Base-by-base conservation (phyloP, 1,284 basidiomycete species). In the Inonotus obliquus region DNA sequence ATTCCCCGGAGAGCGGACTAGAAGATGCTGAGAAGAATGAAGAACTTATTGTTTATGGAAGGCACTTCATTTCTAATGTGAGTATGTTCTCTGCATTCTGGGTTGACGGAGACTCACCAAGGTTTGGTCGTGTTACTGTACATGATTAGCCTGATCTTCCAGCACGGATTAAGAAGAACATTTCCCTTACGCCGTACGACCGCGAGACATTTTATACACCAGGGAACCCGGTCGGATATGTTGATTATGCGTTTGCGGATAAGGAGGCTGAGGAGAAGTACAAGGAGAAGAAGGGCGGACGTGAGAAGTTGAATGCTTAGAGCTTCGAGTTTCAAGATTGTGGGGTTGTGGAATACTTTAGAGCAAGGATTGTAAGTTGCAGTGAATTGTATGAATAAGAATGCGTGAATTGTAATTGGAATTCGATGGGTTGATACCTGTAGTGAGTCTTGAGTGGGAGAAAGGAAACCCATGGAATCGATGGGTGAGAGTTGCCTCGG, bases 61-160 rank as follows among this genome's bases (percentile, higher is more conserved):
- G 81, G 29, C 69, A 68, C 58, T 86, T 79, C 65, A 80, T 83
- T 64, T 70, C 77, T 4, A 81, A 80, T 63, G 77, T 81, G 65
- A 65, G 75, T 67, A 9, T 25, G 3, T 29, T 53, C 52, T 59
- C 48, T 10, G 41, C 32, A 35, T 10, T 47, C 25, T 21, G 41
- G 4, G 13, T 45, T 29, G n/a, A 57, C 56, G 14, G 14, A 4
- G 25, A 4, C 44, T 14, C 47, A 13, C 13, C 14, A 41, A 17
- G 1, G 27, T 35, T 57, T 27, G 23, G 11, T n/a, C 27, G 27
- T 54, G 29, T 6, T 2, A 19, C 13, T 49, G 11, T 6, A 19
- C 13, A 5, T 9, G 13, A 25, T 6, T 39, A 66, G 65, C 65
- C 65, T 23, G 65, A 66, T 23, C 59, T 65, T n/a, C 61, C 61